Evolutionary conservation across 768 basidiomycete genomes (phyloP).

Genomic region (Tubosaeta brunneosetosa): DNA sequence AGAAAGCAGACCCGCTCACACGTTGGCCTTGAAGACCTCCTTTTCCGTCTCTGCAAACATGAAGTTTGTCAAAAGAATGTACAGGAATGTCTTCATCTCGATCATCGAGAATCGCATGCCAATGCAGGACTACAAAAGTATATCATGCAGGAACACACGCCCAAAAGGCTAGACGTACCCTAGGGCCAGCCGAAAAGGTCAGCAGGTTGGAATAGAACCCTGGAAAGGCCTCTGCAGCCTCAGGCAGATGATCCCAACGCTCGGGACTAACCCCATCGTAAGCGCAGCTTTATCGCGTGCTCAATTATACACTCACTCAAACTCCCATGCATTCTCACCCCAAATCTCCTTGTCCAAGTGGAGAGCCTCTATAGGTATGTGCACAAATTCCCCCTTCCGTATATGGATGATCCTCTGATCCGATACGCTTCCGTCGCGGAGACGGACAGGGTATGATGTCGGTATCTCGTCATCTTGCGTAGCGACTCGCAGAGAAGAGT

Average conservation of each 20-base stretch:
- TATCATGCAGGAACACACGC: neutral
- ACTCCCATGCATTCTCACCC: slow-evolving; percentile 80
- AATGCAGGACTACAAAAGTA: slow-evolving; percentile 61
- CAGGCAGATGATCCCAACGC: slow-evolving; percentile 74
- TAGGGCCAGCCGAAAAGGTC: slow-evolving; percentile 77
- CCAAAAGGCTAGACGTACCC: slow-evolving; percentile 43
- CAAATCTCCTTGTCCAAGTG: slow-evolving; percentile 74
- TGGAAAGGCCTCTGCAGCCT: slow-evolving; percentile 59
- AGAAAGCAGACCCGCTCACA: slow-evolving; percentile 39
- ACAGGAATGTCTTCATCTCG: slow-evolving; percentile 77
- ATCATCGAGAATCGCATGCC: slow-evolving; percentile 80
- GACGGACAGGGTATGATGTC: slow-evolving; percentile 56
- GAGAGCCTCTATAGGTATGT: slow-evolving; percentile 75
- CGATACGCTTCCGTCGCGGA: slow-evolving; percentile 42
- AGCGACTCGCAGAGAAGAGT: slow-evolving; percentile 77
- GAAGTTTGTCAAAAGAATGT: slow-evolving; percentile 64
- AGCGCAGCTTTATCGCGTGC: neutral
- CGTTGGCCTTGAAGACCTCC: slow-evolving; percentile 54
- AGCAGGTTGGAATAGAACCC: slow-evolving; percentile 69
- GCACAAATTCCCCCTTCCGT: slow-evolving; percentile 67
- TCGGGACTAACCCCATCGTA: slow-evolving; percentile 54
- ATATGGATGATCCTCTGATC: slow-evolving; percentile 44
- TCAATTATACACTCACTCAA: slow-evolving; percentile 48
- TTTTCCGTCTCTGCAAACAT: slow-evolving; percentile 50
- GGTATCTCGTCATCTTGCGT: slow-evolving; percentile 76